Conservation (phyloP, 2,329 filamentous ascomycete genomes). For the Sclerotinia borealis region DNA sequence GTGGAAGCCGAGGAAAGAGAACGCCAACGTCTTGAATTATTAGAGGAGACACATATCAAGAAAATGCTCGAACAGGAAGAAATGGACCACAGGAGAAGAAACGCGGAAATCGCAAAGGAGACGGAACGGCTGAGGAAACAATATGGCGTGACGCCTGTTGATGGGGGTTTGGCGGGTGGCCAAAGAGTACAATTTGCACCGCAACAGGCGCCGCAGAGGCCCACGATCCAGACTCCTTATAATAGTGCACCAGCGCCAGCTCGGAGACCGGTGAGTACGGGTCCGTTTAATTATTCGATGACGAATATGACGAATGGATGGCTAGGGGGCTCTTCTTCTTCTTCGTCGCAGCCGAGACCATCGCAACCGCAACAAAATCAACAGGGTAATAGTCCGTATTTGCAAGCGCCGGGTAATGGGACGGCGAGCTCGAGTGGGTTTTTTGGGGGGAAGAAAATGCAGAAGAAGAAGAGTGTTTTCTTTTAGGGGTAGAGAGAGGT, state of each 20-base stretch:
- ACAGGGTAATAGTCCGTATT: slow-evolving; percentile 17
- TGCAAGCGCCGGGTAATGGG: slow-evolving; percentile 26
- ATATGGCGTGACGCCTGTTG: slow-evolving; percentile 45
- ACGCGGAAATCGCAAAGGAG: slow-evolving; percentile 65
- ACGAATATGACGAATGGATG: neutral
- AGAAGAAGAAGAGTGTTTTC: slow-evolving; percentile 32
- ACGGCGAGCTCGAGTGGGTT: slow-evolving; percentile 41
- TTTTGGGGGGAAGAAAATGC: slow-evolving; percentile 32
- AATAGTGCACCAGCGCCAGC: slow-evolving; percentile 6
- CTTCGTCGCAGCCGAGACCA: slow-evolving; percentile 25
- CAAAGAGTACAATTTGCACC: neutral
- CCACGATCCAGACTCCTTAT: slow-evolving; percentile 11
- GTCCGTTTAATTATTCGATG: neutral
- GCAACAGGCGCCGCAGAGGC: slow-evolving; percentile 18
- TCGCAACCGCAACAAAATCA: slow-evolving; percentile 9
- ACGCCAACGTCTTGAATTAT: slow-evolving; percentile 47
- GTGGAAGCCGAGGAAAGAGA: slow-evolving; percentile 8
- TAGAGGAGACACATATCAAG: slow-evolving; percentile 52
- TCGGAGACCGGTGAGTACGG: slow-evolving; percentile 17
- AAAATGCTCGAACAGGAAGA: slow-evolving; percentile 63
- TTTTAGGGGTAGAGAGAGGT: slow-evolving; percentile 13
- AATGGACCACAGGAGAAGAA: slow-evolving; percentile 48
- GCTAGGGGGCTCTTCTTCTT: neutral
- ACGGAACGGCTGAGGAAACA: slow-evolving; percentile 70
- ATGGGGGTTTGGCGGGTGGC: neutral